Evolutionary conservation across 192 early-diverging fungal species (phyloP).

Genomic region (Coemansia sp.): DNA sequence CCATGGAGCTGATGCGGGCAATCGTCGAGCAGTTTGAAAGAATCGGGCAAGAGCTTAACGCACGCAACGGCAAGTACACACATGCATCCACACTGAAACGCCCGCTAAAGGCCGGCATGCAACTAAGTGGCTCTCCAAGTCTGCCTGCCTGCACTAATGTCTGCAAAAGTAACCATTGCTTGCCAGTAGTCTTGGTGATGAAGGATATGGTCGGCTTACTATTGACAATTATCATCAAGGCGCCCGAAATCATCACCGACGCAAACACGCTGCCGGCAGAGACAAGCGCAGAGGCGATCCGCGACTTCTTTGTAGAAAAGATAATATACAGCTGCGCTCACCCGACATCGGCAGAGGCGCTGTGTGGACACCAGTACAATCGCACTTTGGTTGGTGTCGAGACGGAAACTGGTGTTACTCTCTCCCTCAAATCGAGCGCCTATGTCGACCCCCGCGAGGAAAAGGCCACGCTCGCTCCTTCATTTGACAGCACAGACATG

Average conservation of each 20-base stretch:
- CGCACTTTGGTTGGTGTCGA: conserved; percentile 3
- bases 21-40: conserved; percentile 45
- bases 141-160: neutral
- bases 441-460: neutral
- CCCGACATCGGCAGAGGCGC: neutral
- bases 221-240: conserved; percentile 15
- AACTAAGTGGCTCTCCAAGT: neutral
- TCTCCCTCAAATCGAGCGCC: conserved; percentile 5
- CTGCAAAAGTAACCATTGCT: too few species aligned
- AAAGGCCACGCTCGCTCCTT: neutral
- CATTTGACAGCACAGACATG: neutral
- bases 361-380: conserved; percentile 24
- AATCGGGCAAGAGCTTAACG: neutral
- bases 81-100: neutral
- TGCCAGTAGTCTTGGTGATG: conserved; percentile 21
- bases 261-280: conserved; percentile 1
- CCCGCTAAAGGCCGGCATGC: neutral
- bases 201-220: conserved; percentile 22
- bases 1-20: conserved; percentile 35
- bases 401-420: conserved; percentile 6
- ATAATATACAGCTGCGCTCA: conserved; percentile 26
- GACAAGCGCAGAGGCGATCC: conserved; percentile 8
- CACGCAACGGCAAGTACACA: conserved; percentile 9
- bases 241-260: conserved; percentile 31
- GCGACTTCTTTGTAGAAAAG: conserved; percentile 48